A percentile compares a stretch with the other conserved stretches of the same genome.
These are phyloP conservation scores for Debaryomyces tyrocola DNA, from an alignment of 805 yeast species.

Conservation along the genomic window DNA sequence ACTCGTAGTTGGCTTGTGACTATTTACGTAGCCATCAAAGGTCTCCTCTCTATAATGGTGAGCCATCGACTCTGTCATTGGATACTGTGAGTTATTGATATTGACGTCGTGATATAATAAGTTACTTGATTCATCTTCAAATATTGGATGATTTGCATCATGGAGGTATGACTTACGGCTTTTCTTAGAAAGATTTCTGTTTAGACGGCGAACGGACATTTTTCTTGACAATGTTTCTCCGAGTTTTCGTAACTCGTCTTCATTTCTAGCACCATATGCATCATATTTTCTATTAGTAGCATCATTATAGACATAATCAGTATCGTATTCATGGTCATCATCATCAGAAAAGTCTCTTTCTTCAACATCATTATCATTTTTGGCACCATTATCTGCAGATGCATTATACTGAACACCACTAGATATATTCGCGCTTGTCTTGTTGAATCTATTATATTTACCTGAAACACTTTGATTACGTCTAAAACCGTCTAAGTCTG, in stretches of 20 bases:
- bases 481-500: neutral
- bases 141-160: slow-evolving; percentile 5
- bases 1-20: neutral
- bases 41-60: slow-evolving; percentile 25
- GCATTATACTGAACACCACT: neutral
- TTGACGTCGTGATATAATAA: slow-evolving; percentile 18
- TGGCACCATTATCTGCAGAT: neutral
- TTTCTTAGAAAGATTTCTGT: slow-evolving; percentile 9
- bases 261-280: slow-evolving; percentile 13
- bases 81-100: slow-evolving; percentile 2
- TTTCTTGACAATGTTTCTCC: slow-evolving; percentile 38
- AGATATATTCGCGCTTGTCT: neutral
- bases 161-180: neutral
- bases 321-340: slow-evolving; percentile 4
- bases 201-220: slow-evolving; percentile 29
- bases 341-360: slow-evolving; percentile 1
- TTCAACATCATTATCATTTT: slow-evolving; percentile 3
- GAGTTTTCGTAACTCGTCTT: slow-evolving; percentile 32
- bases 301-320: neutral
- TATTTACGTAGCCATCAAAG: slow-evolving; percentile 25
- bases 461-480: neutral
- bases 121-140: slow-evolving; percentile 20
- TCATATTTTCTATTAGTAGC: neutral
- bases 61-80: slow-evolving; percentile 2
- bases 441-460: neutral